Evolutionary conservation across 2,329 filamentous ascomycete species (phyloP).

Genomic region (Cladobotryum mycophilum): DNA sequence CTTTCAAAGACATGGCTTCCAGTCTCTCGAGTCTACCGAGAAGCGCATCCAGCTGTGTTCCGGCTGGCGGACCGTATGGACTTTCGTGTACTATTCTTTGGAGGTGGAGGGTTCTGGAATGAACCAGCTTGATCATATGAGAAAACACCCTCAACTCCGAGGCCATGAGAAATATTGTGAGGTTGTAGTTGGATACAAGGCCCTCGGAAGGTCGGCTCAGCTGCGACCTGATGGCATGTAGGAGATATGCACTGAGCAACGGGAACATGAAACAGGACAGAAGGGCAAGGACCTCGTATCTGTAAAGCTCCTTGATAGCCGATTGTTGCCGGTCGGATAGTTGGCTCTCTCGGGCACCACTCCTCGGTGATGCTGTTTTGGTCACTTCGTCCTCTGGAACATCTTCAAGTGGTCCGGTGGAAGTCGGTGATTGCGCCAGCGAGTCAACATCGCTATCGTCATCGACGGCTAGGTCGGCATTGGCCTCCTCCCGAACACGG

Average conservation of each 20-base stretch:
- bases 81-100: conserved; percentile 63
- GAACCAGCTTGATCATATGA: conserved; percentile 74
- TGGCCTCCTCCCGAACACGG: conserved; percentile 44
- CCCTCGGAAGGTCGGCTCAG: conserved; percentile 79
- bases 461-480: conserved; percentile 35
- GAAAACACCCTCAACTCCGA: conserved; percentile 79
- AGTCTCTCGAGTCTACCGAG: conserved; percentile 61
- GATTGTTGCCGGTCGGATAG: conserved; percentile 23
- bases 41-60: conserved; percentile 49
- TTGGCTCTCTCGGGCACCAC: neutral
- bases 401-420: conserved; percentile 30
- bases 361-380: conserved; percentile 9
- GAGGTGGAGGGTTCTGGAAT: conserved; percentile 71
- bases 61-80: conserved; percentile 31
- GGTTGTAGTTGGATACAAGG: conserved; percentile 85
- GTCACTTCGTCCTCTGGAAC: conserved; percentile 39
- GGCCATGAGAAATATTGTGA: conserved; percentile 82
- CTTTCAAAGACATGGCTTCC: conserved; percentile 45
- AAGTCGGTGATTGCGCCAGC: conserved; percentile 13
- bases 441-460: conserved; percentile 40
- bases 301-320: conserved; percentile 59
- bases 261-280: conserved; percentile 74
- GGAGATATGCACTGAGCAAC: conserved; percentile 69
- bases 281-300: conserved; percentile 70
- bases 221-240: conserved; percentile 74